Conservation (phyloP, 2,329 filamentous ascomycete species). For the Trichoderma arundinaceum region DNA sequence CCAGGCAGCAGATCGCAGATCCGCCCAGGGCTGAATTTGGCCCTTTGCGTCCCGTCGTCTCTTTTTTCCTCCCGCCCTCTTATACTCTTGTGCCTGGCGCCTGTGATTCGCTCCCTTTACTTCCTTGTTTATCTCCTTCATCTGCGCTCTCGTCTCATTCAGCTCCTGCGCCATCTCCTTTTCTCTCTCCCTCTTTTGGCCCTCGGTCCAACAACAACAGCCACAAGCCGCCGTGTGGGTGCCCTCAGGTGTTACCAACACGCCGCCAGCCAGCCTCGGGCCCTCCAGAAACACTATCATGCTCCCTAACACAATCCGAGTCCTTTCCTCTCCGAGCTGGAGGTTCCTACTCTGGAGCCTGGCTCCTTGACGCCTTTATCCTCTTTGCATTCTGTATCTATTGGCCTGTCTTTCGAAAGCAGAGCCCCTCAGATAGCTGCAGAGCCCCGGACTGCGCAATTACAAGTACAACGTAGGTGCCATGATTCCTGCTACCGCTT, state of each 20-base stretch:
- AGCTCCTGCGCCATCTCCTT: conserved; percentile 11
- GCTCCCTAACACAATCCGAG: conserved; percentile 46
- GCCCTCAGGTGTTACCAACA: conserved; percentile 30
- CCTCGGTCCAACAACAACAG: conserved; percentile 9
- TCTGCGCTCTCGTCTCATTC: not conserved
- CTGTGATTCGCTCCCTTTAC: not conserved
- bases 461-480: conserved; percentile 13
- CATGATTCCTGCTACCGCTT: conserved; percentile 12
- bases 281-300: conserved; percentile 44
- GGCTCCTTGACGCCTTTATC: conserved; percentile 45
- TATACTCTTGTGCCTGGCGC: not conserved
- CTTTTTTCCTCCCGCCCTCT: conserved; percentile 4
- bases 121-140: not conserved
- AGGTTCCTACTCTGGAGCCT: conserved; percentile 49
- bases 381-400: not conserved
- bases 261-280: conserved; percentile 19
- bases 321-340: conserved; percentile 49
- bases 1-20: conserved; percentile 32
- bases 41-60: conserved; percentile 3
- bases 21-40: conserved; percentile 26
- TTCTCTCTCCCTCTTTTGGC: conserved; percentile 5
- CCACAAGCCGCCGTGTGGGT: conserved; percentile 26
- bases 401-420: not conserved
- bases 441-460: not conserved
- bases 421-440: conserved; percentile 11